Evolutionary conservation across 1,284 basidiomycete genomes (phyloP).

Genomic region (Sphaerobolus stellatus): DNA sequence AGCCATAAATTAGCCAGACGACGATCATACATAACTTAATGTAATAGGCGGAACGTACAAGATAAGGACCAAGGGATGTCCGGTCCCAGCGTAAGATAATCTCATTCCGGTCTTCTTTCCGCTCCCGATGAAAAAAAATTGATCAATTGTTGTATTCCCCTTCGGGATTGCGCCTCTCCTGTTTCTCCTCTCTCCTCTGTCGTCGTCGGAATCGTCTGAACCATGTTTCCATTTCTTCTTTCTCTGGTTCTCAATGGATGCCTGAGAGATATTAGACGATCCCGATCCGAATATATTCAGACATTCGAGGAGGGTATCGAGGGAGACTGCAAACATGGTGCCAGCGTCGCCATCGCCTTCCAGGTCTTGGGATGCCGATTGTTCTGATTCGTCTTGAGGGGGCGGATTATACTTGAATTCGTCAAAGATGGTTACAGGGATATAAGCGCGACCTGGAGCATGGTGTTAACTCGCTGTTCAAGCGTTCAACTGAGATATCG

Average conservation of each 20-base stretch:
- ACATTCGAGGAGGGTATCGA: conserved; percentile 83
- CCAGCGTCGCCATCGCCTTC: conserved; percentile 31
- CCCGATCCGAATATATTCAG: conserved; percentile 88
- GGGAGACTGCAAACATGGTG: conserved; percentile 76
- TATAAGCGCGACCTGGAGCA: conserved; percentile 76
- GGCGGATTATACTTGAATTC: conserved; percentile 61
- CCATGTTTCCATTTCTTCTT: conserved; percentile 49
- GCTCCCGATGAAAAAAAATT: conserved; percentile 45
- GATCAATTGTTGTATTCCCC: conserved; percentile 38
- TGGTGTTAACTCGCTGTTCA: not conserved
- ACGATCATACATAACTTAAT: too few relatives aligned
- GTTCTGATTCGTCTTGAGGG: conserved; percentile 17
- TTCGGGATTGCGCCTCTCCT: conserved; percentile 20
- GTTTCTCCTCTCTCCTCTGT: conserved; percentile 24
- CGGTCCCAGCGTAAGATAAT: conserved; percentile 77
- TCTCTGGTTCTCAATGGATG: conserved; percentile 26
- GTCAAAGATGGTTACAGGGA: conserved; percentile 77
- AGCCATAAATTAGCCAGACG: too few relatives aligned
- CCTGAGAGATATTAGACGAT: conserved; percentile 28
- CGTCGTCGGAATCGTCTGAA: conserved; percentile 50
- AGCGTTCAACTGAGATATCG: too few relatives aligned
- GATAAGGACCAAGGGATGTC: conserved; percentile 76
- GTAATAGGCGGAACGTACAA: conserved; percentile 80
- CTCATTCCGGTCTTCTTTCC: conserved; percentile 78
- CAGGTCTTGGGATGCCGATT: conserved; percentile 22